Percentiles rank a stretch among this genome's conserved stretches.
These are phyloP conservation scores for Lichina pygmaea DNA, from an alignment of 495 filamentous ascomycete species.

Conservation along the genomic window DNA sequence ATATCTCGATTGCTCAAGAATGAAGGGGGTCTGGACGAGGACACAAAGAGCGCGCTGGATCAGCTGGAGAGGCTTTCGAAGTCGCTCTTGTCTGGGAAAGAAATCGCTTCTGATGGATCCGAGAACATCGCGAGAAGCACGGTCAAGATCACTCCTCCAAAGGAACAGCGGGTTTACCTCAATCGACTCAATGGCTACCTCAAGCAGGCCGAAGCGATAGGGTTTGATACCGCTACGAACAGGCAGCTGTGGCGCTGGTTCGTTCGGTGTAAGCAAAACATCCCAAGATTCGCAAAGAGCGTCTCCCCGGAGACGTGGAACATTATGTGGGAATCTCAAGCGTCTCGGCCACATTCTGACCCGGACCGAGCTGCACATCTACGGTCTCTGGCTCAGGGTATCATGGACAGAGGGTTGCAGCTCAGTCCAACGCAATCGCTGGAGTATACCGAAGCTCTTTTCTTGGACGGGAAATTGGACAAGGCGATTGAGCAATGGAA, in stretches of 20 bases:
- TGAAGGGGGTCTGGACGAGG: background rate
- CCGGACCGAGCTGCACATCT: slow-evolving; percentile 30
- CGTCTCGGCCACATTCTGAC: slow-evolving; percentile 14
- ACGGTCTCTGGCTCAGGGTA: slow-evolving; percentile 32
- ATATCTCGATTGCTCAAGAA: background rate
- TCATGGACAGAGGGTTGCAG: slow-evolving; percentile 22
- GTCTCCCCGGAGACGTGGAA: slow-evolving; percentile 26
- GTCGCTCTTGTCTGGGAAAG: background rate
- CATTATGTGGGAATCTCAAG: slow-evolving; percentile 23
- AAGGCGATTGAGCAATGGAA: slow-evolving; percentile 40
- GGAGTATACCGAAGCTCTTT: slow-evolving; percentile 35
- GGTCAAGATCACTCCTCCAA: background rate
- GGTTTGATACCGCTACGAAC: slow-evolving; percentile 4
- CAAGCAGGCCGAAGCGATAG: slow-evolving; percentile 4
- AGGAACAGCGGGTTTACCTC: slow-evolving; percentile 2
- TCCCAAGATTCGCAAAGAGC: slow-evolving; percentile 16
- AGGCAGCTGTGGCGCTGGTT: slow-evolving; percentile 16
- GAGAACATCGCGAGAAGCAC: background rate
- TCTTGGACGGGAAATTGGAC: slow-evolving; percentile 26
- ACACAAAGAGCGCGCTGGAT: background rate
- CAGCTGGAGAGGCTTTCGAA: background rate
- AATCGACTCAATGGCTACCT: slow-evolving; percentile 7
- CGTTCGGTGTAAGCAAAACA: slow-evolving; percentile 18
- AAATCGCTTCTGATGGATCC: background rate
- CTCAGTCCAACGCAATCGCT: slow-evolving; percentile 30